Percentiles rank a stretch among this genome's conserved stretches.
Evolutionary conservation across 2,329 filamentous ascomycete genomes (phyloP).

Genomic region (Helotiales sp.): DNA sequence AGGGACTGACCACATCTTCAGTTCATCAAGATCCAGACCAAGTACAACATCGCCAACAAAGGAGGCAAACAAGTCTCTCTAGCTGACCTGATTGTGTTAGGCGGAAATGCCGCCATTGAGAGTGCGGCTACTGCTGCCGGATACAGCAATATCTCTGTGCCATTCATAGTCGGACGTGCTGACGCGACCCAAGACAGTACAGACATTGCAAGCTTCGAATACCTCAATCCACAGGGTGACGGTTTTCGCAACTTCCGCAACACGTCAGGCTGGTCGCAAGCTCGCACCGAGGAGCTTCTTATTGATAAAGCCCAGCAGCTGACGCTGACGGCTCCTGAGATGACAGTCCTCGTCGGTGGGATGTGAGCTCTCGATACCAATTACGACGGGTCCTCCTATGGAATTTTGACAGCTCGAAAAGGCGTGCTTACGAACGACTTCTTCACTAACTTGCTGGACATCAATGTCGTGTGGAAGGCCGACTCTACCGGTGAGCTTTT

Average conservation of each 20-base stretch:
- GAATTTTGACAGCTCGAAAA: constrained; percentile 54
- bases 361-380: constrained; percentile 56
- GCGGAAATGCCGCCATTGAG: constrained; percentile 54
- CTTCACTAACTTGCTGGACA: constrained; percentile 61
- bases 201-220: constrained; percentile 51
- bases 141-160: constrained; percentile 43
- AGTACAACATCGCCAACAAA: constrained; percentile 51
- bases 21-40: constrained; percentile 43
- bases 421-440: constrained; percentile 60
- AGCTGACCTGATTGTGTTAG: constrained; percentile 60
- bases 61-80: constrained; percentile 56
- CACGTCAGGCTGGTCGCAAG: constrained; percentile 43
- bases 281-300: constrained; percentile 54
- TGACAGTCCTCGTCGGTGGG: constrained; percentile 57
- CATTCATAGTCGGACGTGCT: constrained; percentile 55
- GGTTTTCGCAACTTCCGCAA: constrained; percentile 62
- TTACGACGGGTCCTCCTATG: constrained; percentile 53
- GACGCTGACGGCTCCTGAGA: constrained; percentile 54
- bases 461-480: constrained; percentile 52
- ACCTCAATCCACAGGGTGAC: constrained; percentile 55
- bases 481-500: constrained; percentile 45
- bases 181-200: constrained; percentile 58
- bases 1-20: constrained; percentile 8
- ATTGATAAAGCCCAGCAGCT: constrained; percentile 58
- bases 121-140: constrained; percentile 43